These are phyloP conservation scores for Dactylellina haptotyla DNA, from an alignment of 2,329 filamentous ascomycete genomes.

Conservation along the genomic window DNA sequence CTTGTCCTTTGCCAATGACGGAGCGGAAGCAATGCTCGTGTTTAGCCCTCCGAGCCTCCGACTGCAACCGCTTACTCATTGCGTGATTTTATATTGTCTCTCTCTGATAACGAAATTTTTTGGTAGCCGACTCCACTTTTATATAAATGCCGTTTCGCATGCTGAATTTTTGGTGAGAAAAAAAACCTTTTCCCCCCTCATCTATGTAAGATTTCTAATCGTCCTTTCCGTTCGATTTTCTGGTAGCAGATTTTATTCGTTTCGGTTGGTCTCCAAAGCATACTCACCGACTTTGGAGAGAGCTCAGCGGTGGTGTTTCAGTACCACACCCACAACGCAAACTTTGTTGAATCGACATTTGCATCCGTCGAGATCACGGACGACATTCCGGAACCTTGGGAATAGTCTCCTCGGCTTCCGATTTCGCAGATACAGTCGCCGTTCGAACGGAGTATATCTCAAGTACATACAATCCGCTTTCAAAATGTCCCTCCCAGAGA, in stretches of 20 bases:
- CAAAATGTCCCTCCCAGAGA: conserved; percentile 49
- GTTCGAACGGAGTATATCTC: conserved; percentile 22
- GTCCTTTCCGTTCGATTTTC: background rate
- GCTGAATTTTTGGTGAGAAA: background rate
- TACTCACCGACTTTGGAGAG: background rate
- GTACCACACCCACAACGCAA: conserved; percentile 36
- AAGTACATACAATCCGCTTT: conserved; percentile 36
- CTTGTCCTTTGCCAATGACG: conserved; percentile 27
- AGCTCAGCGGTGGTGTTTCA: conserved; percentile 38
- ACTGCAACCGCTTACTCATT: conserved; percentile 21
- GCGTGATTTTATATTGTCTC: conserved; percentile 23
- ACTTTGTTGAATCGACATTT: conserved; percentile 8
- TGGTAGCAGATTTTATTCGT: too few relatives aligned
- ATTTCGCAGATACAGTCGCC: conserved; percentile 3
- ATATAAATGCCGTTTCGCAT: background rate
- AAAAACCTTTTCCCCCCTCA: background rate
- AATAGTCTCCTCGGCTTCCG: conserved; percentile 6
- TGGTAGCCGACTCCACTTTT: background rate
- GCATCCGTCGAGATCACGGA: background rate
- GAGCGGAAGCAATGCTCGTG: conserved; percentile 45
- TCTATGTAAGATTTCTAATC: background rate
- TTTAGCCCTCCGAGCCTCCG: conserved; percentile 36
- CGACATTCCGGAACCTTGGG: conserved; percentile 1
- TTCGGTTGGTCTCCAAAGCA: too few relatives aligned
- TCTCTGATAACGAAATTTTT: conserved; percentile 14